Base-by-base conservation (phyloP, 73 alveolate genomes). In the Uronychia binucleata region DNA sequence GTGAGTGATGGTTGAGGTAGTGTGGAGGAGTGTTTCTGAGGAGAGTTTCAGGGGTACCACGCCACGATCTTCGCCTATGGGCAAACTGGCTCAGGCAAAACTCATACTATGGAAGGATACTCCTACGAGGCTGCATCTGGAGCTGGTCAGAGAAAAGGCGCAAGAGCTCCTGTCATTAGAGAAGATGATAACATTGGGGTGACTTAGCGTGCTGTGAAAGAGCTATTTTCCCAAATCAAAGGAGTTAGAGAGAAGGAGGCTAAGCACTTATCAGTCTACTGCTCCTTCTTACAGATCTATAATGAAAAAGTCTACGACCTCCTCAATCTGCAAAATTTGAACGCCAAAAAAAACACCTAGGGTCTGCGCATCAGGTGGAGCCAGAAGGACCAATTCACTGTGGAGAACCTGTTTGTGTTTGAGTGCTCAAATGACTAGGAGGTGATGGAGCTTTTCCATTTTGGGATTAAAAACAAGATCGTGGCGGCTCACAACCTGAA, bases 291-390 rank as follows among this genome's bases (percentile, higher is more conserved):
- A 28, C 90, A 94, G 83, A 94, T 94, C 11, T 94, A 94, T 33
- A 94, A 94, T 82, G 98, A 94, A 81, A 94, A 92, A 86, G 94
- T 94, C 19, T 94, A 58, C 76, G 98, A 94, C 82, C 82, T 94
- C 33, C 93, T 94, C 78, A 85, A 85, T 30, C 31, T 30, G n/a
- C 26, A 13, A 33, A 34, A 82, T 1, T 67, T n/a, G 88, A 82
- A 11, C 59, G 78, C n/a, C 31, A 28, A 75, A 83, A 83, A 34
- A n/a, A 83, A 35, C 33, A 60, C 86, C 31, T 28, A 28, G 91
- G 91, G 75, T 76, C n/a, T n/a, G n/a, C n/a, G n/a, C n/a, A n/a
- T n/a, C n/a, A n/a, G n/a, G n/a, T n/a, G n/a, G n/a, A 79, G 84
- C 26, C 75, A 82, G 59, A 88, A 88, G 58, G 94, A 88, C 58